Conservation (phyloP, 306 rosid species). For the Cyclanthera cordifolia region DNA sequence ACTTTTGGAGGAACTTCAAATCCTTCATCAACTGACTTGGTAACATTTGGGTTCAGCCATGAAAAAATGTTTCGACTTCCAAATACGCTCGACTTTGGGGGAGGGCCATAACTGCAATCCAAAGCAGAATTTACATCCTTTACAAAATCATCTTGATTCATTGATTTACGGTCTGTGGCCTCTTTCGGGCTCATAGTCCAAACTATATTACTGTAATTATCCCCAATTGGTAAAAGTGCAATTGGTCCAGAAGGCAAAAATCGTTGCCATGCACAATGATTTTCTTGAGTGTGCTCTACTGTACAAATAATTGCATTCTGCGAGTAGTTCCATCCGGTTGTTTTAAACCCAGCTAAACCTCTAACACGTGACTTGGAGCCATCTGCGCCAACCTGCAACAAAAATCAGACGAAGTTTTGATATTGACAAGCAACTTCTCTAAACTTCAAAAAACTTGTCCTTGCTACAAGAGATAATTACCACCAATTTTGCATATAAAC, state of each 20-base stretch:
- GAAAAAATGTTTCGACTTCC: conserved; percentile 46
- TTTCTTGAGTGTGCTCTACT: conserved; percentile 57
- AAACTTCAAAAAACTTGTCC: background rate
- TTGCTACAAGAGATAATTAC: conserved; percentile 27
- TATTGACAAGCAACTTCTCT: background rate
- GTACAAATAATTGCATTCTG: conserved; percentile 91
- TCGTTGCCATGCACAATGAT: conserved; percentile 79
- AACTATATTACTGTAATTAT: conserved; percentile 76
- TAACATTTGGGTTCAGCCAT: conserved; percentile 45
- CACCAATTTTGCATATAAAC: conserved; percentile 76
- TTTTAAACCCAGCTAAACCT: conserved; percentile 67
- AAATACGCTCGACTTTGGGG: conserved; percentile 41
- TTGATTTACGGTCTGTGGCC: conserved; percentile 41
- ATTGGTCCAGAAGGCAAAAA: conserved; percentile 86
- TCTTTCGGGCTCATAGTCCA: conserved; percentile 91
- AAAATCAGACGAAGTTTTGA: conserved; percentile 17
- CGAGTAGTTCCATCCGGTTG: conserved; percentile 87
- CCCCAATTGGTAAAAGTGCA: conserved; percentile 83
- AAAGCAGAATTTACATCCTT: conserved; percentile 56
- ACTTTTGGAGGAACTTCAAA: conserved; percentile 77
- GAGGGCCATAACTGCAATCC: conserved; percentile 70
- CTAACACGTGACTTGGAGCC: conserved; percentile 84
- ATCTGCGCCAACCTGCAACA: conserved; percentile 81
- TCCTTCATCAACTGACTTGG: conserved; percentile 36
- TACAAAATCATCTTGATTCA: conserved; percentile 45